Base-by-base conservation (phyloP, 805 yeast genomes). In the Metschnikowia peoriensis region DNA sequence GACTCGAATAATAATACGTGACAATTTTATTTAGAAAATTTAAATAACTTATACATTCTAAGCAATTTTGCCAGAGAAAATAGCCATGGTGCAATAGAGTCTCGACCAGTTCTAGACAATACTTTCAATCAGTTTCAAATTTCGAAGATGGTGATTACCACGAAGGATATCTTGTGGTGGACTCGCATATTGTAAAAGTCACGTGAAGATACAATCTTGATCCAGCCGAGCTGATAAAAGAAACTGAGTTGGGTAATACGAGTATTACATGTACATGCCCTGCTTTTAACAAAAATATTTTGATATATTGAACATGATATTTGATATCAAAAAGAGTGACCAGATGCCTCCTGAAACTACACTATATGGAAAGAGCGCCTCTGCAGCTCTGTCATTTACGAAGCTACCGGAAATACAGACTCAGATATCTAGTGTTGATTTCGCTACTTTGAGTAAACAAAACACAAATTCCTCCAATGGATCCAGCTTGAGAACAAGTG, bases 341-440 rank as follows among this genome's bases (percentile, higher is more conserved):
- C 46, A n/a, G 5, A 43, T 28, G 38, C 32, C 46, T n/a, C 38
- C 29, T 32, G 32, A 32, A 32, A 6, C 14, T 32, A 17, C 15
- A 28, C 28, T 11, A 28, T 9, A 32, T 12, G 46, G 16, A 28
- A n/a, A 43, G 15, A 32, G 38, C 7, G 4, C 10, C 9, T n/a
- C 38, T 29, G n/a, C 46, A 29, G 10, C 28, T 5, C 37, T 11
- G 28, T 32, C 46, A 9, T 32, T 32, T 28, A 32, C 38, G 2
- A 42, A 29, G 32, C 46, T 40, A 1, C 47, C 14, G 22, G 41
- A 44, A 7, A 10, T 37, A 37, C 47, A 16, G 32, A 35, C 51
- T 27, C 60, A 47, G 28, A 52, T 57, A n/a, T 50, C 59, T 12
- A 52, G 53, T 44, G 60, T 57, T 28, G 60, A 57, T 9, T 57